Conservation (phyloP, 2,329 filamentous ascomycete species). For the Periconia macrospinosa region DNA sequence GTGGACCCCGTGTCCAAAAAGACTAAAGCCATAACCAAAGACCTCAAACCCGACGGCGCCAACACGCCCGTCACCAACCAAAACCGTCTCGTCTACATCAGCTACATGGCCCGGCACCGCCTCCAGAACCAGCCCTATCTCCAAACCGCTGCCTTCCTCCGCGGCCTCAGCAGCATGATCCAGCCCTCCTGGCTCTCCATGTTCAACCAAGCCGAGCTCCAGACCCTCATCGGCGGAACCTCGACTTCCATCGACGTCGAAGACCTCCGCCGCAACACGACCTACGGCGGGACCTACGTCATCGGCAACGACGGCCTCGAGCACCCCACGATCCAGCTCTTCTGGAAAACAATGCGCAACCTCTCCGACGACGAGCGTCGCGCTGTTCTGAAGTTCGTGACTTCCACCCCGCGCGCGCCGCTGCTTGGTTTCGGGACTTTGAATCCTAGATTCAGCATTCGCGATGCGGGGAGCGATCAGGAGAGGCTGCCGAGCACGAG, state of each 20-base stretch:
- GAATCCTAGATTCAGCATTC: constrained; percentile 83
- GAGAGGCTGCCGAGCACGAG: constrained; percentile 85
- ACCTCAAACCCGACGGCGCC: constrained; percentile 76
- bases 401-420: constrained; percentile 86
- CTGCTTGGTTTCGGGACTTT: constrained; percentile 86
- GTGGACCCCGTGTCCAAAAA: constrained; percentile 40
- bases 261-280: constrained; percentile 80
- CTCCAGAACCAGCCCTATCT: constrained; percentile 75
- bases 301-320: constrained; percentile 88
- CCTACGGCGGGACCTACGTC: constrained; percentile 84
- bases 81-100: constrained; percentile 92
- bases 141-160: constrained; percentile 88
- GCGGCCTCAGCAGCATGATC: constrained; percentile 83
- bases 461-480: constrained; percentile 78
- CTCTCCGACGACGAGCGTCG: constrained; percentile 77
- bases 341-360: constrained; percentile 85
- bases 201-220: constrained; percentile 96
- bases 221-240: constrained; percentile 89
- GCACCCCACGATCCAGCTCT: constrained; percentile 81
- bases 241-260: constrained; percentile 82
- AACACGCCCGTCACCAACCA: constrained; percentile 83
- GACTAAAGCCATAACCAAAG: constrained; percentile 67
- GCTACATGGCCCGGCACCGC: constrained; percentile 84
- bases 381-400: constrained; percentile 93
- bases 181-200: constrained; percentile 92